Conservation (phyloP, 352 stramenopile genomes). For the Globisporangium cylindrosporum region DNA sequence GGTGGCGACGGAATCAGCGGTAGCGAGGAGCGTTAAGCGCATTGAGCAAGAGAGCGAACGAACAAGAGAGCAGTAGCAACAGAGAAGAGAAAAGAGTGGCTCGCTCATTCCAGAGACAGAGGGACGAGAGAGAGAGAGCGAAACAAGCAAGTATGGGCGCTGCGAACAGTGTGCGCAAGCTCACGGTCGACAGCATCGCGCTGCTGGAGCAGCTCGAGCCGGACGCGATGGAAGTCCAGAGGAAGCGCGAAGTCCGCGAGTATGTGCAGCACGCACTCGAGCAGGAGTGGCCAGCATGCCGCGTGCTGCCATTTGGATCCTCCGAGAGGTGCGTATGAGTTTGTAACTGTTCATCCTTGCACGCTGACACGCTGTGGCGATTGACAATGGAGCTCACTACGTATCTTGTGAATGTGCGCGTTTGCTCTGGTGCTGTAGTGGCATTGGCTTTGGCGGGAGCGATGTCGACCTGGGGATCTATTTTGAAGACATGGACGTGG, state of each 20-base stretch:
- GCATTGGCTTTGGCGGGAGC: constrained; percentile 70
- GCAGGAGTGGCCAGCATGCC: constrained; percentile 56
- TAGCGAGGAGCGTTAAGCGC: constrained; percentile 7
- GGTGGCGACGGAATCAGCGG: constrained; percentile 11
- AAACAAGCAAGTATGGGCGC: constrained; percentile 53
- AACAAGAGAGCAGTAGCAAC: not conserved
- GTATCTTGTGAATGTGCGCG: constrained; percentile 8
- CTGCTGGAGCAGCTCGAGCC: constrained; percentile 83
- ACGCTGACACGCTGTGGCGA: not conserved
- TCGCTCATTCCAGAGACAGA: not conserved
- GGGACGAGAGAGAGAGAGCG: constrained; percentile 1
- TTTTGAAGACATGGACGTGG: constrained; percentile 67
- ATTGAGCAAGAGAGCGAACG: constrained; percentile 7
- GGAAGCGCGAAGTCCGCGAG: constrained; percentile 43
- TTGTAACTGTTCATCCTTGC: not conserved
- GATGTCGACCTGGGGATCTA: constrained; percentile 82
- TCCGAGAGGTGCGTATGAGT: constrained; percentile 64
- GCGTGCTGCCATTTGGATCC: constrained; percentile 70
- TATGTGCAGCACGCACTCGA: constrained; percentile 55
- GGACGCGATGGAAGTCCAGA: constrained; percentile 42
- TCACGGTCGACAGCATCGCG: constrained; percentile 77
- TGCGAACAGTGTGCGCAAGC: constrained; percentile 74
- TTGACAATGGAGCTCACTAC: constrained; percentile 4
- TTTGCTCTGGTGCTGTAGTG: constrained; percentile 26
- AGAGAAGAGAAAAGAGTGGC: not conserved